These are phyloP conservation scores for Melampsora americana DNA, from an alignment of 1,284 basidiomycete species.

Conservation along the genomic window DNA sequence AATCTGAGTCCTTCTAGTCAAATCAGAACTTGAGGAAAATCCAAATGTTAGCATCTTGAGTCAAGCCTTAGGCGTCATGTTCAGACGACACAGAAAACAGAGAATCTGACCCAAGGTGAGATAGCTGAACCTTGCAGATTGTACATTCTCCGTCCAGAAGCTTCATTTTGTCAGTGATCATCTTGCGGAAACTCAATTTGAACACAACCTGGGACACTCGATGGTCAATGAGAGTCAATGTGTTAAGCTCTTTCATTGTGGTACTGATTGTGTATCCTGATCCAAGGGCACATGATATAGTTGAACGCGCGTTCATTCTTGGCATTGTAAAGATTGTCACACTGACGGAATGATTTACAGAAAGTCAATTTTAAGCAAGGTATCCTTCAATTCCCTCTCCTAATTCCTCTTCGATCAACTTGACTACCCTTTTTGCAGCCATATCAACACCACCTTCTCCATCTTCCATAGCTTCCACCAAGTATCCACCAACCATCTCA, in stretches of 20 bases:
- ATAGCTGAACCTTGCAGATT: too few relatives aligned
- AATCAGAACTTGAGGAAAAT: too few relatives aligned
- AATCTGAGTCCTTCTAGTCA: too few relatives aligned
- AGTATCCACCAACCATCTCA: constrained; percentile 55
- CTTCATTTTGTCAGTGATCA: too few relatives aligned
- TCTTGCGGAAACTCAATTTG: background rate
- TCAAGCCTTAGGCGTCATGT: too few relatives aligned
- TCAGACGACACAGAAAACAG: too few relatives aligned
- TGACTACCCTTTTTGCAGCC: constrained; percentile 41
- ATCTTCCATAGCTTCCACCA: constrained; percentile 44
- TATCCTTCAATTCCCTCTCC: constrained; percentile 43
- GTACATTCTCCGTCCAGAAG: too few relatives aligned
- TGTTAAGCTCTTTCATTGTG: background rate
- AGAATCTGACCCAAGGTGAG: too few relatives aligned
- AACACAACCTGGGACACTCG: background rate
- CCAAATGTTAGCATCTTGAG: too few relatives aligned
- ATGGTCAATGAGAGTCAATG: background rate
- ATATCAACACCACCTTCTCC: constrained; percentile 20
- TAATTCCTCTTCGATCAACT: constrained; percentile 39
- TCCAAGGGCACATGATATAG: background rate
- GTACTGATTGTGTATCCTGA: background rate
- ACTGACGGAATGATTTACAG: background rate
- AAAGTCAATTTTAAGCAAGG: constrained; percentile 20
- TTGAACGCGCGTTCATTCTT: background rate
- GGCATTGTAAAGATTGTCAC: background rate